Conservation (phyloP, 2,329 filamentous ascomycete genomes). For the Monosporascus sp. region DNA sequence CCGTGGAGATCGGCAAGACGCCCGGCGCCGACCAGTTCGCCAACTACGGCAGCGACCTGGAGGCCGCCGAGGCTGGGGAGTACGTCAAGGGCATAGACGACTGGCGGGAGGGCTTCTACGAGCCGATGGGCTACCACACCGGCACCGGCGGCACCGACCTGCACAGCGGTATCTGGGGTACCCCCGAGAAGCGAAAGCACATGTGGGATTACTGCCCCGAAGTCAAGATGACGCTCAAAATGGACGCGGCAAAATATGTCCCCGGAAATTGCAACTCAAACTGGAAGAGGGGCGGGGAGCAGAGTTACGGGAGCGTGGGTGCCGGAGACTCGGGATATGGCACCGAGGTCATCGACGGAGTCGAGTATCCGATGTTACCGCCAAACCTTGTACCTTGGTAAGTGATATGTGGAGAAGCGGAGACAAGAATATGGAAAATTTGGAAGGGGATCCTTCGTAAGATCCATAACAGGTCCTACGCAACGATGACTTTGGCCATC, state of each 20-base stretch:
- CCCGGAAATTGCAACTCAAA: conserved; percentile 40
- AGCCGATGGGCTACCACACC: conserved; percentile 57
- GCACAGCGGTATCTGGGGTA: conserved; percentile 45
- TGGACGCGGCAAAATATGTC: conserved; percentile 49
- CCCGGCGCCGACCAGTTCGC: conserved; percentile 6
- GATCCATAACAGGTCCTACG: no score
- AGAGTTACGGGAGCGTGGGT: conserved; percentile 11
- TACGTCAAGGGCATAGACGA: conserved; percentile 41
- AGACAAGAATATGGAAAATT: no score
- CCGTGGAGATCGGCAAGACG: conserved; percentile 19
- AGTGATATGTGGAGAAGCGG: neutral
- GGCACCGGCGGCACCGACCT: conserved; percentile 43
- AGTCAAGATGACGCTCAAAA: conserved; percentile 51
- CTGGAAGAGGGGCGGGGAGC: conserved; percentile 38
- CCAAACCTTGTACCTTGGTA: conserved; percentile 31
- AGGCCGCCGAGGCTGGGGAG: conserved; percentile 26
- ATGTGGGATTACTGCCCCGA: conserved; percentile 56
- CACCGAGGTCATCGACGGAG: conserved; percentile 36
- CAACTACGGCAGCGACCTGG: conserved; percentile 19
- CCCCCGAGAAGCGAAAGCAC: conserved; percentile 39
- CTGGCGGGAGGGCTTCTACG: conserved; percentile 48
- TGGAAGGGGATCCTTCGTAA: no score
- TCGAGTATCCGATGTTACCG: conserved; percentile 36
- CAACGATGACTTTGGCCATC: no score
- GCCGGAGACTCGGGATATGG: conserved; percentile 28